Conservation (phyloP, 2,329 filamentous ascomycete genomes). For the Trichophyton equinum region DNA sequence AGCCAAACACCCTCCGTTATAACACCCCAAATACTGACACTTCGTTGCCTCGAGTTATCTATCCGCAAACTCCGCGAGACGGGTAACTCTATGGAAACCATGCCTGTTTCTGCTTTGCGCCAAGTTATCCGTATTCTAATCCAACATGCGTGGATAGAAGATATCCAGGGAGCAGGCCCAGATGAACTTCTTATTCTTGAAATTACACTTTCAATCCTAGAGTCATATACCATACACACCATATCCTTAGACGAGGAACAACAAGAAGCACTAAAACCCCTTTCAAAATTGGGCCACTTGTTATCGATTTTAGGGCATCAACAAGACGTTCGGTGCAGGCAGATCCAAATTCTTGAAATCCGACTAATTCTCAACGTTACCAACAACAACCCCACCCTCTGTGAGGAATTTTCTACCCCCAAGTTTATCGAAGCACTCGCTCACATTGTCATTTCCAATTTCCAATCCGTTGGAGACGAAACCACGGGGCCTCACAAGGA, state of each 20-base stretch:
- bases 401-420: constrained; percentile 49
- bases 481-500: constrained; percentile 34
- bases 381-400: constrained; percentile 62
- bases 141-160: constrained; percentile 12
- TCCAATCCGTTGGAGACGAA: constrained; percentile 20
- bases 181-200: constrained; percentile 18
- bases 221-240: constrained; percentile 25
- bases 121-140: constrained; percentile 22
- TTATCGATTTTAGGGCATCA: constrained; percentile 19
- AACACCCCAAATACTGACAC: constrained; percentile 23
- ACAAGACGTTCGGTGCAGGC: constrained; percentile 14
- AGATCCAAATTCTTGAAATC: constrained; percentile 36
- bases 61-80: constrained; percentile 24
- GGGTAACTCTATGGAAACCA: constrained; percentile 18
- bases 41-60: constrained; percentile 23
- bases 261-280: constrained; percentile 18
- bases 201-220: constrained; percentile 26
- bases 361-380: constrained; percentile 74
- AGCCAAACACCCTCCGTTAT: constrained; percentile 14
- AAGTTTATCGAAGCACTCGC: constrained; percentile 28
- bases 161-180: constrained; percentile 5
- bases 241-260: constrained; percentile 19
- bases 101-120: constrained; percentile 20
- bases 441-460: constrained; percentile 24
- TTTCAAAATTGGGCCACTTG: constrained; percentile 29